phyloP scores from a whole-genome alignment of 2,329 filamentous ascomycete species.

The Aspergillus clavatus region DNA sequence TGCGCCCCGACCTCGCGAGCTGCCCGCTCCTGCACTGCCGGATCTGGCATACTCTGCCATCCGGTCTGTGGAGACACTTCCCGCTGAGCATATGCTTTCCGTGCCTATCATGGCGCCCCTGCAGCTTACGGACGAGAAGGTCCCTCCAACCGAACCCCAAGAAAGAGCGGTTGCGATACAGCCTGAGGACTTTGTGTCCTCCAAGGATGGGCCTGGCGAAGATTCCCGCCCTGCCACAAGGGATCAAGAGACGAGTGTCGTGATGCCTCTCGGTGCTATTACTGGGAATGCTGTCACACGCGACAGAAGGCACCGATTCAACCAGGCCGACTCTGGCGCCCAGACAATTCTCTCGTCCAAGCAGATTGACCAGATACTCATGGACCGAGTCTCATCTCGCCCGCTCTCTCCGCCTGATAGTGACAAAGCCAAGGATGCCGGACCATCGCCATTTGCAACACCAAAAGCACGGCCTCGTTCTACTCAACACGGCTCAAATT shows the following conservation, averaged over 20 bases:
- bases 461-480: conserved; percentile 31
- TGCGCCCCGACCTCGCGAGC: conserved; percentile 17
- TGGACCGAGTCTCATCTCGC: conserved; percentile 44
- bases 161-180: conserved; percentile 15
- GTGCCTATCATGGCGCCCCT: conserved; percentile 13
- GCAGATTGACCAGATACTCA: conserved; percentile 71
- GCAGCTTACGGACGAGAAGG: conserved; percentile 22
- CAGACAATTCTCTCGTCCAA: conserved; percentile 82
- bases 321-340: conserved; percentile 64
- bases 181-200: conserved; percentile 36
- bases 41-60: conserved; percentile 40
- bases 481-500: conserved; percentile 29
- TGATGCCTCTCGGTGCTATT: conserved; percentile 57
- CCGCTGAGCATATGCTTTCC: conserved; percentile 36
- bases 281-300: conserved; percentile 51
- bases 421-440: conserved; percentile 25
- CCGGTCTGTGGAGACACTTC: conserved; percentile 43
- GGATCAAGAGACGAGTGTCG: conserved; percentile 24
- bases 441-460: conserved; percentile 34
- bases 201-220: conserved; percentile 61
- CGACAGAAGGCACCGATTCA: conserved; percentile 23
- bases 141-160: conserved; percentile 16
- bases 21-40: conserved; percentile 25
- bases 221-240: conserved; percentile 41
- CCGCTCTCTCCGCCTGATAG: conserved; percentile 33